These are phyloP conservation scores for Panaeolus papilionaceus DNA, from an alignment of 768 basidiomycete species.

Conservation along the genomic window DNA sequence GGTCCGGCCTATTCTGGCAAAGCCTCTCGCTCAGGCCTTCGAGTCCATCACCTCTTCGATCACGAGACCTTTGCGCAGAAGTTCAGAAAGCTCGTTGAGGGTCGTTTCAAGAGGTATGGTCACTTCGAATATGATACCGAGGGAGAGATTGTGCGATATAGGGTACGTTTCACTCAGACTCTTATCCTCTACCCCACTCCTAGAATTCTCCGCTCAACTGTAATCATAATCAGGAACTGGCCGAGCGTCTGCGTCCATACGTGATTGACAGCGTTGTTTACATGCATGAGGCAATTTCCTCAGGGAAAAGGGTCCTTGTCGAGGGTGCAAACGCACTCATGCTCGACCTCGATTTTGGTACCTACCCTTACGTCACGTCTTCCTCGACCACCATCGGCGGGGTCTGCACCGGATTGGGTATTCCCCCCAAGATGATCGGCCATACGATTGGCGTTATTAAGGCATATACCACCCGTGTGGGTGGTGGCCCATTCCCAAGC, in stretches of 20 bases:
- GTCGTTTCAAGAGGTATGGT: slow-evolving; percentile 97
- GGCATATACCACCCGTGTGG: slow-evolving; percentile 98
- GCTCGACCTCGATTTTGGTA: slow-evolving; percentile 98
- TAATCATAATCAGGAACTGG: slow-evolving; percentile 62
- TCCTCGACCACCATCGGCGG: slow-evolving; percentile 94
- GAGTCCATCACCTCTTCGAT: slow-evolving; percentile 97
- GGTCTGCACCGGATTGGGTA: slow-evolving; percentile 96
- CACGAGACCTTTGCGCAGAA: slow-evolving; percentile 83
- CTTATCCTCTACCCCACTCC: not conserved
- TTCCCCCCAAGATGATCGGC: slow-evolving; percentile 91
- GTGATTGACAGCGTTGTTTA: slow-evolving; percentile 89
- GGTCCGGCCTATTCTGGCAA: slow-evolving; percentile 99
- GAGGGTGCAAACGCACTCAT: slow-evolving; percentile 99
- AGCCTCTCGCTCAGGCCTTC: slow-evolving; percentile 93
- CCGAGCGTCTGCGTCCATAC: slow-evolving; percentile 84
- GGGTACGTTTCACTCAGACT: slow-evolving; percentile 51
- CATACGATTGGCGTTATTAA: slow-evolving; percentile 93
- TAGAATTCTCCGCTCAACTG: not conserved
- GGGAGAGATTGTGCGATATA: slow-evolving; percentile 92
- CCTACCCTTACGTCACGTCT: slow-evolving; percentile 97
- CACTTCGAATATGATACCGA: slow-evolving; percentile 99
- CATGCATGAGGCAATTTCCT: slow-evolving; percentile 78
- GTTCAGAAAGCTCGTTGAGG: slow-evolving; percentile 95
- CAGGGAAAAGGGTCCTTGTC: slow-evolving; percentile 84
- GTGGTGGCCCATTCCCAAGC: slow-evolving; percentile 98